Evolutionary conservation across 1,284 basidiomycete species (phyloP), one percentile per base, ranked within the genome.

Genomic region (Ustilago loliicola): DNA sequence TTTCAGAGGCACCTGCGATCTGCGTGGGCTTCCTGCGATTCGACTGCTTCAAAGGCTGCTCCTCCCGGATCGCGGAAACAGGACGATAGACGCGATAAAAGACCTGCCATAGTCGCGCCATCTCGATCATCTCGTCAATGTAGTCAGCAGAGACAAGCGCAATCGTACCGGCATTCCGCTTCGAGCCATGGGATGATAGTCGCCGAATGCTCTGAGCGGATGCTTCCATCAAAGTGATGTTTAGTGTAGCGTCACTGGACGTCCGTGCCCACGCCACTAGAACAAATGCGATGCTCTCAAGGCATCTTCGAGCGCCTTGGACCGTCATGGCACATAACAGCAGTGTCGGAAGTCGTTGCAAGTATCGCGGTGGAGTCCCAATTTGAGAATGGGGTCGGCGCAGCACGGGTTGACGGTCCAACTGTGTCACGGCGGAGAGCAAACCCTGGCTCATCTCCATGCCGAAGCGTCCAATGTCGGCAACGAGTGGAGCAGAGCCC

Each of bases 31-130:
- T 19, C 17, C 42, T 21, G 3, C 42, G 42, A 21, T n/a, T 17
- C 21, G 30, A 11, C 9, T 3, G 19, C 13, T 27, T 25, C 7
- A 25, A 50, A 19, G 58, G 32, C 48, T 48, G 32, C 7, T 50
- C 47, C 48, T n/a, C 19, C 5, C 27, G 55, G 11, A 45, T 19
- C 9, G 23, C 7, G 25, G 60, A 55, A 2, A 60, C 42, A 2
- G 59, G 70, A 23, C 70, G 61, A 56, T 72, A 72, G n/a, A 72
- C 70, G 1, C 63, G 60, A 30, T 72, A 67, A 36, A 63, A 72
- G 1, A 72, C 36, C 21, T 61, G 48, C 70, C 70, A 72, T 11
- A 63, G 56, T 30, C 27, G 50, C 2, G 58, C 50, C 19, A 56
- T 72, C 3, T 67, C 64, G 11, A 67, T 9, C 70, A 72, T 67